phyloP scores from a whole-genome alignment of 768 basidiomycete species.

The Pseudohyphozyma bogoriensis region DNA sequence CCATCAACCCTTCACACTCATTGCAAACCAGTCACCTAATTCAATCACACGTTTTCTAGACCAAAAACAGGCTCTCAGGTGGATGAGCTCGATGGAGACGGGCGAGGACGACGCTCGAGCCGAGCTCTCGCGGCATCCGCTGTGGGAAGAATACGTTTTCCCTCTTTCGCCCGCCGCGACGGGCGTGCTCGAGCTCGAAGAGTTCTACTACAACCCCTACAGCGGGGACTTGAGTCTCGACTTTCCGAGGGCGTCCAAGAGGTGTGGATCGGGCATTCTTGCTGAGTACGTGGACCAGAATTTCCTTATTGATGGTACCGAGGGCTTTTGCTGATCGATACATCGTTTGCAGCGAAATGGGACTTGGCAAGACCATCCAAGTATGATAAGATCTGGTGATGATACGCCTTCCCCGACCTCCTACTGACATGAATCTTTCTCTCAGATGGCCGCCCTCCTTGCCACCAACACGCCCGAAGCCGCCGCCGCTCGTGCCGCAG shows the following conservation, averaged over 20 bases:
- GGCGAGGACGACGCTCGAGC: conserved; percentile 57
- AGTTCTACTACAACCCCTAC: conserved; percentile 73
- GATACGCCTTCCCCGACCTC: no score
- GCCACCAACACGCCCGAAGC: no score
- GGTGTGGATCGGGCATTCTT: conserved; percentile 75
- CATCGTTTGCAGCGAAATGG: no score
- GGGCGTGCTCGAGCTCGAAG: conserved; percentile 63
- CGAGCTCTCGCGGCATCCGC: conserved; percentile 75
- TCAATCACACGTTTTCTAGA: conserved; percentile 50
- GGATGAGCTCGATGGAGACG: conserved; percentile 83
- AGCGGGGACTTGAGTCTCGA: conserved; percentile 65
- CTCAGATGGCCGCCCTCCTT: no score
- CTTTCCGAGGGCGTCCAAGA: conserved; percentile 70
- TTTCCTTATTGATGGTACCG: no score
- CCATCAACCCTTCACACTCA: neutral
- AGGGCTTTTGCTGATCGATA: no score
- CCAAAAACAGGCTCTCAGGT: conserved; percentile 87
- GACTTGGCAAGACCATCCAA: conserved; percentile 95
- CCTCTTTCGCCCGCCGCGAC: conserved; percentile 45
- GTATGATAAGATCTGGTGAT: no score
- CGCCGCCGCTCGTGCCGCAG: no score
- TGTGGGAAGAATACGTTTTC: conserved; percentile 73
- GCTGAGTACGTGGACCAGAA: no score
- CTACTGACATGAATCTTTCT: no score
- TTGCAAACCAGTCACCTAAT: neutral